Conservation (phyloP, 163 green algal species). For the Chlamydomonas reinhardtii region DNA sequence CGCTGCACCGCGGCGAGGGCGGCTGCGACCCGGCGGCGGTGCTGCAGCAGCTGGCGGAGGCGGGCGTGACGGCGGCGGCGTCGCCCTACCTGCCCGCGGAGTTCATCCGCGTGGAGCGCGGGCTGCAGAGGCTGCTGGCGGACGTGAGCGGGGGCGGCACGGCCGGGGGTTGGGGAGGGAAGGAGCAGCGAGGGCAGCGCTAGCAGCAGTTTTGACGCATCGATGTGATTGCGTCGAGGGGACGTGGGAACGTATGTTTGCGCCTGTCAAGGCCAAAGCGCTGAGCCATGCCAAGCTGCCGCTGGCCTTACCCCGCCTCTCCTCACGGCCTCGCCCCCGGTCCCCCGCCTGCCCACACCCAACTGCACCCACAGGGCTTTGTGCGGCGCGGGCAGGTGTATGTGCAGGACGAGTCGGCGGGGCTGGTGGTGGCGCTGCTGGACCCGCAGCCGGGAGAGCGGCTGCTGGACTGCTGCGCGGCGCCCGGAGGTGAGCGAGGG, state of each 20-base stretch:
- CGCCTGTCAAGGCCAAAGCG: too few species aligned
- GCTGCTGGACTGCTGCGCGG: constrained; percentile 92
- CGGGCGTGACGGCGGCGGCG: constrained; percentile 56
- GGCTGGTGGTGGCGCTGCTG: constrained; percentile 83
- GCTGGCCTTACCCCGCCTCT: too few species aligned
- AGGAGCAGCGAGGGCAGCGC: too few species aligned
- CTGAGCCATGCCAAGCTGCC: too few species aligned
- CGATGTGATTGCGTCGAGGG: too few species aligned
- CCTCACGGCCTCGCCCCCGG: too few species aligned
- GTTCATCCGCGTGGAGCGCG: constrained; percentile 70
- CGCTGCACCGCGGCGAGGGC: neutral
- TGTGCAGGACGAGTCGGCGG: constrained; percentile 83
- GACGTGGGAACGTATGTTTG: too few species aligned
- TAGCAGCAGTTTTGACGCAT: too few species aligned
- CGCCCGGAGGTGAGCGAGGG: constrained; percentile 71
- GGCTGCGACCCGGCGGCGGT: constrained; percentile 16
- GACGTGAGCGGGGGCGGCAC: constrained; percentile 3
- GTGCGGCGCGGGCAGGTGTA: constrained; percentile 30
- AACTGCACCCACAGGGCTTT: constrained; percentile 3
- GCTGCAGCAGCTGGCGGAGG: constrained; percentile 60
- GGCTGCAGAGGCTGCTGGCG: constrained; percentile 70
- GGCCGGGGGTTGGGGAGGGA: neutral
- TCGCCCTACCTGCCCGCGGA: constrained; percentile 67
- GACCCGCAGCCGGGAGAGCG: constrained; percentile 84
- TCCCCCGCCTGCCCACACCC: too few species aligned